phyloP scores from a whole-genome alignment of 2,329 filamentous ascomycete genomes.

The Xenoacremonium recifei region DNA sequence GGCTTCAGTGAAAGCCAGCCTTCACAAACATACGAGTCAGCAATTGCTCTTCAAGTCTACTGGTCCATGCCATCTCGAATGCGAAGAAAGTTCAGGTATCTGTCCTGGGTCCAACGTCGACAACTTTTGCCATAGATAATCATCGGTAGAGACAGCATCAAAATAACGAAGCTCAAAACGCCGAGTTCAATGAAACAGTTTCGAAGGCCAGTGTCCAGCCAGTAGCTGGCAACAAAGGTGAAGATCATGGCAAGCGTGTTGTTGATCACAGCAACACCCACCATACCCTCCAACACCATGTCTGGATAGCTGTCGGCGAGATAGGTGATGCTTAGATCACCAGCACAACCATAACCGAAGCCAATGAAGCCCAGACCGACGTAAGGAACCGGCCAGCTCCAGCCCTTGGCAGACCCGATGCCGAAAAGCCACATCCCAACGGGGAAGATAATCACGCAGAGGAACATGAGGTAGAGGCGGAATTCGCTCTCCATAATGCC shows the following conservation, averaged over 20 bases:
- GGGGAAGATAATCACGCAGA: slow-evolving; percentile 49
- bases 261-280: slow-evolving; percentile 56
- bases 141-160: slow-evolving; percentile 53
- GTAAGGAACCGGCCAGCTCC: slow-evolving; percentile 53
- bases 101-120: slow-evolving; percentile 44
- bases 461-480: slow-evolving; percentile 49
- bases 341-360: slow-evolving; percentile 58
- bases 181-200: slow-evolving; percentile 52
- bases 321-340: slow-evolving; percentile 55
- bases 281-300: slow-evolving; percentile 58
- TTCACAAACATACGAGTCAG: no score
- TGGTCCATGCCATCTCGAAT: slow-evolving; percentile 42
- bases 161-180: slow-evolving; percentile 48
- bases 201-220: slow-evolving; percentile 45
- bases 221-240: slow-evolving; percentile 49
- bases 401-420: slow-evolving; percentile 48
- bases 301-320: slow-evolving; percentile 56
- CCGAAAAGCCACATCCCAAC: slow-evolving; percentile 53
- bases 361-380: slow-evolving; percentile 57
- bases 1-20: no score
- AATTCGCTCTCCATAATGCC: slow-evolving; percentile 56
- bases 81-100: slow-evolving; percentile 46
- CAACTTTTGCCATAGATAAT: slow-evolving; percentile 51
- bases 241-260: slow-evolving; percentile 54
- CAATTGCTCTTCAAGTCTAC: no score